These are phyloP conservation scores for Melanopsichium pennsylvanicum DNA, from an alignment of 1,284 basidiomycete genomes.

Conservation along the genomic window DNA sequence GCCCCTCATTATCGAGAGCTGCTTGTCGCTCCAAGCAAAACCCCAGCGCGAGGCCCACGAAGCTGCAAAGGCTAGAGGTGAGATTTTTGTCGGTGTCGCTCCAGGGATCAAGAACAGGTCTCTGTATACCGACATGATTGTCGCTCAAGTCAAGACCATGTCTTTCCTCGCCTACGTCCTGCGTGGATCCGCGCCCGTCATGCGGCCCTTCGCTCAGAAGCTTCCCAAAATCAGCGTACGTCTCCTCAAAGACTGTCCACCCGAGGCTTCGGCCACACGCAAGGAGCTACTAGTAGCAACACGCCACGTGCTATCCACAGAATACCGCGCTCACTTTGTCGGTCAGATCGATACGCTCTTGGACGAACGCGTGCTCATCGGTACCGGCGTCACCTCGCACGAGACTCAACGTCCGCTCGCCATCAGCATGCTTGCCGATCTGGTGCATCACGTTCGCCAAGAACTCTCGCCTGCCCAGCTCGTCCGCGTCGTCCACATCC, in stretches of 20 bases:
- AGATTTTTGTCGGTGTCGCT: slow-evolving; percentile 86
- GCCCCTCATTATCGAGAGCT: slow-evolving; percentile 67
- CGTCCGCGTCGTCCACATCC: slow-evolving; percentile 81
- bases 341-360: slow-evolving; percentile 88
- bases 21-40: slow-evolving; percentile 72
- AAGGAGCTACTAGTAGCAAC: slow-evolving; percentile 93
- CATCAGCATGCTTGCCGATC: slow-evolving; percentile 88
- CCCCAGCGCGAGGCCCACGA: slow-evolving; percentile 85
- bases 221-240: slow-evolving; percentile 84
- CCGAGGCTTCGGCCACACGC: slow-evolving; percentile 76
- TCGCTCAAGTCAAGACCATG: slow-evolving; percentile 84
- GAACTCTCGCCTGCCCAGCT: slow-evolving; percentile 85
- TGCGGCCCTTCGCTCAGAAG: slow-evolving; percentile 80
- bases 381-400: slow-evolving; percentile 78
- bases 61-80: slow-evolving; percentile 78
- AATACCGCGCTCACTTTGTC: slow-evolving; percentile 81
- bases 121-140: slow-evolving; percentile 86
- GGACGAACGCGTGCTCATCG: slow-evolving; percentile 89
- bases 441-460: slow-evolving; percentile 87
- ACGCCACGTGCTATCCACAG: slow-evolving; percentile 85
- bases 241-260: slow-evolving; percentile 90
- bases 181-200: slow-evolving; percentile 75
- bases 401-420: slow-evolving; percentile 82
- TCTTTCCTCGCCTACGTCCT: slow-evolving; percentile 92
- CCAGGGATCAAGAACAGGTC: slow-evolving; percentile 74